Percentiles rank a stretch among this genome's conserved stretches.
These are phyloP conservation scores for Ceratobasidium sp. DNA, from an alignment of 1,284 basidiomycete genomes.

Conservation along the genomic window DNA sequence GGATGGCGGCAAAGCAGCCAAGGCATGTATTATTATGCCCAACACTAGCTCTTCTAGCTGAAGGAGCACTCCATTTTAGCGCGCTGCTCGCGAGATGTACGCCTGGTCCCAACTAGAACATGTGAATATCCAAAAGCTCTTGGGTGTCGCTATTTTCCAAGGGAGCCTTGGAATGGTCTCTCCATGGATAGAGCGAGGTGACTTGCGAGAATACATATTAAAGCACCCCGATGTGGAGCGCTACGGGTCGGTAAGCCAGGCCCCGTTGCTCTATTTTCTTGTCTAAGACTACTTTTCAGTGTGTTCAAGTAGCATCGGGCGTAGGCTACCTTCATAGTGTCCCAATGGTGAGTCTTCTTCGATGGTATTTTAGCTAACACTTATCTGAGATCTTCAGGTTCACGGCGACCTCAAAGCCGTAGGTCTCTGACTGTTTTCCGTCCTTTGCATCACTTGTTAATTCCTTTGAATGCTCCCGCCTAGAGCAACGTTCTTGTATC, in stretches of 20 bases:
- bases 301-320: not conserved
- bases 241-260: not conserved
- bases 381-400: no score
- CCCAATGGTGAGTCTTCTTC: not conserved
- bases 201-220: not conserved
- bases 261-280: no score
- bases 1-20: no score
- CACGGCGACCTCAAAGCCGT: conserved; percentile 30
- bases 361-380: not conserved
- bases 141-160: conserved; percentile 15
- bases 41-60: no score
- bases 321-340: conserved; percentile 11
- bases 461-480: not conserved
- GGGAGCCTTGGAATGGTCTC: conserved; percentile 3
- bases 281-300: not conserved
- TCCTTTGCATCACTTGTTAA: no score
- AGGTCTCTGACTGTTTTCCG: no score
- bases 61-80: no score
- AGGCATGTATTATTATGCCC: no score
- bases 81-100: conserved; percentile 1
- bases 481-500: conserved; percentile 17
- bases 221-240: not conserved
- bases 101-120: conserved; percentile 24
- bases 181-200: conserved; percentile 1
- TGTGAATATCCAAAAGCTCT: not conserved